A percentile compares a stretch with the other conserved stretches of the same genome.
These are phyloP conservation scores for Chloris gayana DNA, from an alignment of 176 grass and related monocot species.

Conservation along the genomic window DNA sequence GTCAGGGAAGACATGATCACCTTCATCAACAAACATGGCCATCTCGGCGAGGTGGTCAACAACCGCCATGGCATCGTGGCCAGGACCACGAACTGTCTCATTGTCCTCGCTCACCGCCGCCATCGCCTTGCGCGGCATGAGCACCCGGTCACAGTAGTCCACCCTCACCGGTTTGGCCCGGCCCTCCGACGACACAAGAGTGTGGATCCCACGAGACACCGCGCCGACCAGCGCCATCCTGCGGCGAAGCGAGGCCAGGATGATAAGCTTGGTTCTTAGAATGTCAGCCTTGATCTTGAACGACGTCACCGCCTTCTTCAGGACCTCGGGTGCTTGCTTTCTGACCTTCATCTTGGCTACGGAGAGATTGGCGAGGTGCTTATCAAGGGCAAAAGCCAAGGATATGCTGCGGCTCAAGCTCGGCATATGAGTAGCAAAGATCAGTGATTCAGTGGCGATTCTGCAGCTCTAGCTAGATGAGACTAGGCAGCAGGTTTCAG, in stretches of 20 bases:
- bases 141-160: conserved; percentile 23
- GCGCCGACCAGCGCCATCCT: conserved; percentile 44
- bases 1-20: conserved; percentile 19
- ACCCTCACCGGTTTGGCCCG: neutral
- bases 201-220: conserved; percentile 65
- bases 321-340: conserved; percentile 50
- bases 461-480: too few relatives aligned
- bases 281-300: conserved; percentile 58
- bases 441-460: too few relatives aligned
- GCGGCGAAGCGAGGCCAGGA: conserved; percentile 54
- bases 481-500: neutral
- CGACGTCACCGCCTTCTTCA: conserved; percentile 64
- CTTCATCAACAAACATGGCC: conserved; percentile 29
- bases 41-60: conserved; percentile 41
- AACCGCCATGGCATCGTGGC: neutral
- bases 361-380: neutral
- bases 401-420: neutral
- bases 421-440: conserved; percentile 29
- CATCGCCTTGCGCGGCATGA: conserved; percentile 29
- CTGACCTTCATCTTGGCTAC: conserved; percentile 49
- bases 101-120: neutral
- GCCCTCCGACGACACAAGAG: conserved; percentile 33
- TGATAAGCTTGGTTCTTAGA: conserved; percentile 53
- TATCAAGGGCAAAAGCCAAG: neutral
- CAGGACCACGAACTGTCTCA: neutral